A percentile compares a stretch with the other conserved stretches of the same genome.
Conservation (phyloP, 1,284 basidiomycete species). For the Microbotryum lychnidis-dioicae region DNA sequence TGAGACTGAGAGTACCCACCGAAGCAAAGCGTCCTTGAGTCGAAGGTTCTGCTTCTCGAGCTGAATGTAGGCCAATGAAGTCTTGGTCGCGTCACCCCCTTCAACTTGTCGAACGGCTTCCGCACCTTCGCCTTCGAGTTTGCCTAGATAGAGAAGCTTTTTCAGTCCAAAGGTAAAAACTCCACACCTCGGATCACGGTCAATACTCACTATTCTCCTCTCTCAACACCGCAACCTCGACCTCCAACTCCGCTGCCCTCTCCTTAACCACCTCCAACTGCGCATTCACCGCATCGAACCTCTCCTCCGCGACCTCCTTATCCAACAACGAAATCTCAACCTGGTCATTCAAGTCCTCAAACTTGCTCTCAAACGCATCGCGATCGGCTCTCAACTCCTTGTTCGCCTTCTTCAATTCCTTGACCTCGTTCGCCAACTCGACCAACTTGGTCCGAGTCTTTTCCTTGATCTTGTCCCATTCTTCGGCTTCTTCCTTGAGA, state of each 20-base stretch:
- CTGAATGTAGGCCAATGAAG: constrained; percentile 71
- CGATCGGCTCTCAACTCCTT: constrained; percentile 6
- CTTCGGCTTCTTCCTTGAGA: constrained; percentile 70
- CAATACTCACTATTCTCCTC: constrained; percentile 45
- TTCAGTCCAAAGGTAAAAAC: no score
- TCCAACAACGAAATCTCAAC: constrained; percentile 92
- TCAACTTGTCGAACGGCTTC: constrained; percentile 19
- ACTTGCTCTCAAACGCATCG: constrained; percentile 1
- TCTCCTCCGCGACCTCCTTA: constrained; percentile 94
- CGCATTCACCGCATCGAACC: constrained; percentile 66
- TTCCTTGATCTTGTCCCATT: constrained; percentile 72
- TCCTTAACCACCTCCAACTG: constrained; percentile 73
- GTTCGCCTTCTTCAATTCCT: constrained; percentile 51
- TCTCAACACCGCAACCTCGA: constrained; percentile 72
- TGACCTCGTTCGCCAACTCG: constrained; percentile 58
- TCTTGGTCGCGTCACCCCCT: constrained; percentile 7
- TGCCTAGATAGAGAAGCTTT: no score
- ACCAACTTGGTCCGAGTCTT: constrained; percentile 56
- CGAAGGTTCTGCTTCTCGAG: constrained; percentile 94
- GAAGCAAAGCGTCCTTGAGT: constrained; percentile 83
- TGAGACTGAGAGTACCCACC: constrained; percentile 44
- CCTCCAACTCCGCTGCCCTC: constrained; percentile 63
- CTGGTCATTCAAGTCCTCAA: constrained; percentile 21
- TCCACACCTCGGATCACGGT: neutral
- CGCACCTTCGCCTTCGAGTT: constrained; percentile 25